Percentiles rank a stretch among this genome's conserved stretches.
Conservation (phyloP, 208 protist species). For the Leishmania mexicana region DNA sequence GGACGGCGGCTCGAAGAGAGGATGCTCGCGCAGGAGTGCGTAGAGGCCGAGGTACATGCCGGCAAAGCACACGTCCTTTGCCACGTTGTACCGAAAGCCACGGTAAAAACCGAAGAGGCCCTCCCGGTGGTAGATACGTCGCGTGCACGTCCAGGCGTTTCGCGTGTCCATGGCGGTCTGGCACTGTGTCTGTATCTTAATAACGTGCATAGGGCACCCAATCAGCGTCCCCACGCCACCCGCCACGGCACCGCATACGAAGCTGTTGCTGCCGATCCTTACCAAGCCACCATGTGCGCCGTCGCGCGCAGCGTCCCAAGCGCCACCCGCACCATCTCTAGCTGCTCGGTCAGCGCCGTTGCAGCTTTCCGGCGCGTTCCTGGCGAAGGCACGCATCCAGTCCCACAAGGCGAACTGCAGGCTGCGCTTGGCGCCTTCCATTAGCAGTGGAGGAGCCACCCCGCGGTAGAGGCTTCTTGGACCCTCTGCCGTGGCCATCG, state of each 20-base stretch:
- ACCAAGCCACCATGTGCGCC: slow-evolving; percentile 9
- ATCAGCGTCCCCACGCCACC: slow-evolving; percentile 86
- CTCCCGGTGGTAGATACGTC: slow-evolving; percentile 56
- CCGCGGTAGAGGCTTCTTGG: slow-evolving; percentile 83
- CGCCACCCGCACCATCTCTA: background rate
- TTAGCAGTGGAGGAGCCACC: slow-evolving; percentile 72
- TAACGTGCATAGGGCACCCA: slow-evolving; percentile 88
- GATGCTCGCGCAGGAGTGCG: slow-evolving; percentile 34
- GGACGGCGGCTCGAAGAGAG: background rate
- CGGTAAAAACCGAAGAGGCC: slow-evolving; percentile 78
- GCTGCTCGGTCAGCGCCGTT: background rate
- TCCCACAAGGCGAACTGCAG: slow-evolving; percentile 89
- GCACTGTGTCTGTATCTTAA: slow-evolving; percentile 90
- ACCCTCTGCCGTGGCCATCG: slow-evolving; percentile 65
- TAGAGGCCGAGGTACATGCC: slow-evolving; percentile 82
- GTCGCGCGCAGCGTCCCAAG: slow-evolving; percentile 2
- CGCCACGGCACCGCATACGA: slow-evolving; percentile 68
- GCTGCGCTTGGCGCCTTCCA: slow-evolving; percentile 84
- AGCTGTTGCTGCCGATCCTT: slow-evolving; percentile 48
- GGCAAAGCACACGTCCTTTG: slow-evolving; percentile 81
- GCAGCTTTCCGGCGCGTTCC: background rate
- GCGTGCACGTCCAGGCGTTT: slow-evolving; percentile 81
- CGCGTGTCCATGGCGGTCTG: slow-evolving; percentile 45
- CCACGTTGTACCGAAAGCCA: slow-evolving; percentile 68
- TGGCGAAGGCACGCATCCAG: slow-evolving; percentile 35